phyloP scores from a whole-genome alignment of 2,329 filamentous ascomycete genomes.

The Didymellaceae sp. region DNA sequence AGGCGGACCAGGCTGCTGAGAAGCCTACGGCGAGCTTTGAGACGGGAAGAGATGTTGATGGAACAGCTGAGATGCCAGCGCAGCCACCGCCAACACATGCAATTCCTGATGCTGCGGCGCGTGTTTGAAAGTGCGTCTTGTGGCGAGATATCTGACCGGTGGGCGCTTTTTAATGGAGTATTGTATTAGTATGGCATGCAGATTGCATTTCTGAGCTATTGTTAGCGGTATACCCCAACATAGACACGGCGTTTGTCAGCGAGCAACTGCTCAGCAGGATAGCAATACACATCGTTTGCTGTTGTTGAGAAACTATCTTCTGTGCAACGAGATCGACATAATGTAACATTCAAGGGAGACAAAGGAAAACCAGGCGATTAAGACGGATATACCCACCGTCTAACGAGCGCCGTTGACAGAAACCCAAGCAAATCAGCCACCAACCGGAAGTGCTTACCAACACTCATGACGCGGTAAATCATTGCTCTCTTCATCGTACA shows the following conservation, averaged over 20 bases:
- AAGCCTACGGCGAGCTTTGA: slow-evolving; percentile 10
- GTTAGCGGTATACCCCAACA: slow-evolving; percentile 15
- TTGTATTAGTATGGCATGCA: not conserved
- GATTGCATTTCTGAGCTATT: slow-evolving; percentile 1
- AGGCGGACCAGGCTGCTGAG: slow-evolving; percentile 17
- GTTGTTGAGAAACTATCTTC: too few species aligned
- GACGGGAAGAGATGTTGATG: not conserved
- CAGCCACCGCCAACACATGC: slow-evolving; percentile 1
- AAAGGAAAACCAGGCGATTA: not conserved
- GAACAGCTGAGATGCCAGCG: not conserved
- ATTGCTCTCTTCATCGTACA: slow-evolving; percentile 2
- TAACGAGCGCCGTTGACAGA: slow-evolving; percentile 1
- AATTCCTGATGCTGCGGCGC: not conserved
- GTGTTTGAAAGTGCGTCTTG: not conserved
- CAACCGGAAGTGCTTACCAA: not conserved
- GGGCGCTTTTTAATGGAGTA: not conserved
- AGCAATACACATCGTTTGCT: not conserved
- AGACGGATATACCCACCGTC: slow-evolving; percentile 14
- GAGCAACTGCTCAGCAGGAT: not conserved
- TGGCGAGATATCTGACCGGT: not conserved
- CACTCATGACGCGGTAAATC: slow-evolving; percentile 1
- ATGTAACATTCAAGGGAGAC: not conserved
- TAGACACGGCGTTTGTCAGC: not conserved
- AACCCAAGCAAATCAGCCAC: not conserved
- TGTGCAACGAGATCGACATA: too few species aligned